These are phyloP conservation scores for Grigorovia humatica DNA, from an alignment of 805 yeast species.

Conservation along the genomic window DNA sequence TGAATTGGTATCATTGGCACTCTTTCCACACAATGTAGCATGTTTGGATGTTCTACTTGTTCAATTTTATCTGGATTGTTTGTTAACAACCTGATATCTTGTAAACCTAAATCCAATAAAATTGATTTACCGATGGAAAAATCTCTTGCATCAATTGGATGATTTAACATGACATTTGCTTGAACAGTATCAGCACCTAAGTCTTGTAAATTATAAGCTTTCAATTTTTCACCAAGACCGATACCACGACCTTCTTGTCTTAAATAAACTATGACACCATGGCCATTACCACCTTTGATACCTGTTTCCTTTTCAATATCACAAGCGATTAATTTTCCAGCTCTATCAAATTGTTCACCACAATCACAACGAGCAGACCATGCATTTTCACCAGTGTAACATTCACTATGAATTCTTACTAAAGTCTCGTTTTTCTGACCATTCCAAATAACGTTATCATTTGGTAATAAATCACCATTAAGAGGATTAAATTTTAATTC, in stretches of 20 bases:
- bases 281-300: slow-evolving; percentile 53
- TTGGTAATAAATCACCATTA: slow-evolving; percentile 27
- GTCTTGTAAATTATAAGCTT: slow-evolving; percentile 94
- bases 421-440: slow-evolving; percentile 34
- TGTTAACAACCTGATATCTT: slow-evolving; percentile 67
- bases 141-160: slow-evolving; percentile 96
- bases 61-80: slow-evolving; percentile 93
- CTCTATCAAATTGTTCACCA: slow-evolving; percentile 98
- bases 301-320: slow-evolving; percentile 20
- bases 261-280: slow-evolving; percentile 89
- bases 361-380: slow-evolving; percentile 99
- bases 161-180: slow-evolving; percentile 84
- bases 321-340: slow-evolving; percentile 71
- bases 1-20: slow-evolving; percentile 96
- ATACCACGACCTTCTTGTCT: slow-evolving; percentile 99
- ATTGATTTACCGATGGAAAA: slow-evolving; percentile 93
- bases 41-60: slow-evolving; percentile 82
- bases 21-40: slow-evolving; percentile 70
- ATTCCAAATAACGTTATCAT: slow-evolving; percentile 20
- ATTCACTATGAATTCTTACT: slow-evolving; percentile 90
- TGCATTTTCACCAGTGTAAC: slow-evolving; percentile 98
- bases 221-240: slow-evolving; percentile 94
- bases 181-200: slow-evolving; percentile 97
- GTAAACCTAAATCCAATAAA: slow-evolving; percentile 67
- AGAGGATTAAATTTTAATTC: slow-evolving; percentile 32